phyloP scores from a whole-genome alignment of 176 grass and related monocot species.

The Zoysia japonica region DNA sequence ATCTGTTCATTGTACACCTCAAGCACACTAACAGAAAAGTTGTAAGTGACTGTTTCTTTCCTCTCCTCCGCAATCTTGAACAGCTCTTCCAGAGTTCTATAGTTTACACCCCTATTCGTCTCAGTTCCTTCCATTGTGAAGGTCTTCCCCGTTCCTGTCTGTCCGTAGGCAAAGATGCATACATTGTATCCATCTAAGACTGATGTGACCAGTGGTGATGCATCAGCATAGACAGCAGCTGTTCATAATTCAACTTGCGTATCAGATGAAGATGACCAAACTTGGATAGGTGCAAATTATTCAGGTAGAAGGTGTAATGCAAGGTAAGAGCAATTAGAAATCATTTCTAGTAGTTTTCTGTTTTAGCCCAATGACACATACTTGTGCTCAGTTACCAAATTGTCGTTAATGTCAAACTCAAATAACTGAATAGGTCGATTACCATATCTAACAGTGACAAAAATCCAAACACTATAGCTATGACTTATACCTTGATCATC shows the following conservation, averaged over 20 bases:
- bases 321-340: not conserved
- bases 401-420: not conserved
- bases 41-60: conserved; percentile 79
- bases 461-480: no score
- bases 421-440: not conserved
- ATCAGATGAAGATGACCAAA: conserved; percentile 29
- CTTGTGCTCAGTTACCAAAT: not conserved
- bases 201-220: conserved; percentile 89
- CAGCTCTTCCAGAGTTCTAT: conserved; percentile 85
- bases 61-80: conserved; percentile 88
- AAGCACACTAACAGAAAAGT: conserved; percentile 81
- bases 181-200: conserved; percentile 98
- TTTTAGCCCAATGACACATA: conserved; percentile 3
- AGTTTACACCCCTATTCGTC: conserved; percentile 83
- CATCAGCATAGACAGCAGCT: conserved; percentile 87
- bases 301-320: not conserved
- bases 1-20: conserved; percentile 99
- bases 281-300: not conserved
- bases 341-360: not conserved
- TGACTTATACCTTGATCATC: conserved; percentile 71
- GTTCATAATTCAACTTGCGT: conserved; percentile 52
- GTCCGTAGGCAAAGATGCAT: conserved; percentile 98
- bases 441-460: no score
- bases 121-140: conserved; percentile 99
- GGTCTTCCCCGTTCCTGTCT: conserved; percentile 95